These are phyloP conservation scores for Rhododendron williamsianum DNA, from an alignment of 148 eudicot species.

Conservation along the genomic window DNA sequence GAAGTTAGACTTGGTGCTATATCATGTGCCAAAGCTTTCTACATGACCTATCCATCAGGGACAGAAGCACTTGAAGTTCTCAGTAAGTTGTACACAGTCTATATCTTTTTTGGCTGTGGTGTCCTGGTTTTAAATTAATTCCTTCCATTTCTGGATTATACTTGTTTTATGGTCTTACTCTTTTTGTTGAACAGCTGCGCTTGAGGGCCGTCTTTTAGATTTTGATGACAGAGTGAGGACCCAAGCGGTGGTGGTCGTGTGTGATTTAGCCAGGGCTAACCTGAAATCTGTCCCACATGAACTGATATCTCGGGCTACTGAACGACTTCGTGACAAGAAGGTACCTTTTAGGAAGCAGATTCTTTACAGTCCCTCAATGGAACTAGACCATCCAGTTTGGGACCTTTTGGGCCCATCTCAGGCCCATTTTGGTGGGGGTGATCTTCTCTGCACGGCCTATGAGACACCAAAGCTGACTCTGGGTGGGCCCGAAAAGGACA, in stretches of 20 bases:
- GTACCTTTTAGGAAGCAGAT: constrained; percentile 21
- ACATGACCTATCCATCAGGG: constrained; percentile 46
- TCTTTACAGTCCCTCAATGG: background rate
- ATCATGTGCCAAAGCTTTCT: constrained; percentile 54
- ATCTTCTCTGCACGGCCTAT: background rate
- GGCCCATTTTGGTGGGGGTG: background rate
- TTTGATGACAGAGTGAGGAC: constrained; percentile 76
- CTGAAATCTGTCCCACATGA: constrained; percentile 41
- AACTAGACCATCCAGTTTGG: background rate
- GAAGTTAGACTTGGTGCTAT: constrained; percentile 78
- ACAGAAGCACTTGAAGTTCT: constrained; percentile 54
- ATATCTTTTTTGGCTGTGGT: background rate
- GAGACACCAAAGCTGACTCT: background rate
- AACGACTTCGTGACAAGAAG: constrained; percentile 91
- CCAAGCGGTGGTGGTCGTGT: constrained; percentile 65
- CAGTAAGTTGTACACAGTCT: constrained; percentile 38
- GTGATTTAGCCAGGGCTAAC: constrained; percentile 64
- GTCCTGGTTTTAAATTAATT: background rate
- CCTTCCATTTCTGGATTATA: background rate
- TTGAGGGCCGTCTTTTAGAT: constrained; percentile 72
- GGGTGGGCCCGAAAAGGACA: background rate
- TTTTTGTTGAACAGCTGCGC: constrained; percentile 49
- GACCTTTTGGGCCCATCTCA: background rate
- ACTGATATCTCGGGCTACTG: constrained; percentile 48
- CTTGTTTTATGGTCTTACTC: background rate